phyloP scores from a whole-genome alignment of 257 asterid genomes.

The Phtheirospermum japonicum region DNA sequence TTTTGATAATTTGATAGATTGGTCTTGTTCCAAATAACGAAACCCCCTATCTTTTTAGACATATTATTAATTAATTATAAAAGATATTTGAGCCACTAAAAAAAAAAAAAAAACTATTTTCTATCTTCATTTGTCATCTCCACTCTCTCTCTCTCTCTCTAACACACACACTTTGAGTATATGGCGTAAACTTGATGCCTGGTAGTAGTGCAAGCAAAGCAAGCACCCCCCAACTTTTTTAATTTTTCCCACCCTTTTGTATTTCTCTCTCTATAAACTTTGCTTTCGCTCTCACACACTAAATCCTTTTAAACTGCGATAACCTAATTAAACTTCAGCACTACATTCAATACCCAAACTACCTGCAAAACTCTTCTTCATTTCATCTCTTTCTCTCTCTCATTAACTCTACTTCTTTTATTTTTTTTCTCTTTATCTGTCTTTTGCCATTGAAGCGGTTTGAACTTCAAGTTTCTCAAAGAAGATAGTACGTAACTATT shows the following conservation, averaged over 20 bases:
- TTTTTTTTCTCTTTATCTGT: no score
- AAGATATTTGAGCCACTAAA: no score
- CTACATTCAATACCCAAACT: slow-evolving; percentile 49
- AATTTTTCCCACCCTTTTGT: background rate
- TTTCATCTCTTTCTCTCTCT: background rate
- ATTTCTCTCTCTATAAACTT: background rate
- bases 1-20: no score
- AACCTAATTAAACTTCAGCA: background rate
- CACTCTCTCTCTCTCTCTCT: slow-evolving; percentile 14
- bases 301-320: background rate
- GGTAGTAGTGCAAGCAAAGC: slow-evolving; percentile 68
- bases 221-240: slow-evolving; percentile 35
- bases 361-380: slow-evolving; percentile 40
- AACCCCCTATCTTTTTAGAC: no score
- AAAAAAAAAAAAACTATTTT: no score
- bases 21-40: no score
- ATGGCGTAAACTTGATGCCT: slow-evolving; percentile 62
- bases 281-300: no score
- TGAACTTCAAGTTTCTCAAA: slow-evolving; percentile 18
- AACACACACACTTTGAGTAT: slow-evolving; percentile 37
- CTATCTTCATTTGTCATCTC: no score
- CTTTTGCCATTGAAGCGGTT: no score
- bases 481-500: background rate
- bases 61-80: no score
- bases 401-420: no score